Base-by-base conservation (phyloP, 345 rosid genomes). In the Moricandia arvensis region DNA sequence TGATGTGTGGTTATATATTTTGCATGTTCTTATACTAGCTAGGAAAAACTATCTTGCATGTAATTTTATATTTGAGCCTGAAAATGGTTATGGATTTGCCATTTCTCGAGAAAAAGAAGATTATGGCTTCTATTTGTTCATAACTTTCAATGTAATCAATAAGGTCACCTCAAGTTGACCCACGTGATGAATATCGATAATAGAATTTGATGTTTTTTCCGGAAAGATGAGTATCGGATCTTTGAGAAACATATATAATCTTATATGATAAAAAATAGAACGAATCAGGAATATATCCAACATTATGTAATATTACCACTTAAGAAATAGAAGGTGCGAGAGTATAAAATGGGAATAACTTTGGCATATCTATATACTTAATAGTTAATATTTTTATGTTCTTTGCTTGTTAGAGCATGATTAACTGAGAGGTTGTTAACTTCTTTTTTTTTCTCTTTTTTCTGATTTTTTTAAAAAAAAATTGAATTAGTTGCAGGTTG, bases 201-300 rank as follows among this genome's bases (percentile, higher is more conserved):
- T 8, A 17, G 34, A 18, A 38, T 26, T 15, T 59, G 16, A 6
- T 31, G 30, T 8, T 9, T n/a, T 59, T 16, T 13, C 8, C 2
- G 58, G 24, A 51, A 51, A 51, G 21, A 51, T 16, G 33, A 57
- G 59, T 41, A 57, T 74, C 34, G 66, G 58, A 55, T 74, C 49
- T 41, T 41, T 66, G 43, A 41, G 21, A 43, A 21, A 16, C 8
- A 6, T 15, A 60, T 33, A 60, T 15, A 3, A 37, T 8, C 8
- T 8, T 57, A 41, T 26, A 27, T 13, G 4, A 65, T 26, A 11
- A 27, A 13, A 43, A 27, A 7, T 67, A 12, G 0, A 55, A 55
- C 5, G 43, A 75, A 68, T 75, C 33, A 16, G 2, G 31, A 60
- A 68, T 27, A 37, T 69, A 75, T 61, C 45, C 61, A 51, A 60